These are phyloP conservation scores for Candida chilensis DNA, from an alignment of 805 yeast genomes.

Conservation along the genomic window DNA sequence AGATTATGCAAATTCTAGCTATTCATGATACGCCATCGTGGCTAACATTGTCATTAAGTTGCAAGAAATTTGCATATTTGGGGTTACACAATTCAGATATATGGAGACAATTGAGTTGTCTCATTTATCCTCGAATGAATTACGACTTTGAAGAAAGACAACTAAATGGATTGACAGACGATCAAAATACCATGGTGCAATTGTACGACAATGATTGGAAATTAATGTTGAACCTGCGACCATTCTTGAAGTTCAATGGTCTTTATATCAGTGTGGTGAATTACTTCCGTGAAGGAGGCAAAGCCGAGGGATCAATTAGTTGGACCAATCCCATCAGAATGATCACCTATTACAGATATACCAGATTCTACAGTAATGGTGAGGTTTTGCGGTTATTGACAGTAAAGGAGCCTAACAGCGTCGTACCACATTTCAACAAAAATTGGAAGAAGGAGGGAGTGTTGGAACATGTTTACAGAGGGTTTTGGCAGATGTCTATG, in stretches of 20 bases:
- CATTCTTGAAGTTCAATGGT: conserved; percentile 75
- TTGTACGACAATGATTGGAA: conserved; percentile 36
- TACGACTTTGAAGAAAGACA: conserved; percentile 36
- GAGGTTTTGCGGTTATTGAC: conserved; percentile 61
- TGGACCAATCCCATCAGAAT: conserved; percentile 74
- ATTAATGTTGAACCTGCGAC: conserved; percentile 52
- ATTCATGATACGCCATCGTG: conserved; percentile 49
- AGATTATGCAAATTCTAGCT: conserved; percentile 39
- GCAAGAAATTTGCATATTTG: conserved; percentile 44
- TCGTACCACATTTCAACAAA: conserved; percentile 46
- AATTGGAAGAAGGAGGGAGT: conserved; percentile 15
- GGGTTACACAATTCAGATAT: conserved; percentile 43
- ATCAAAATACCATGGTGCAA: conserved; percentile 23
- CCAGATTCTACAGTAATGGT: conserved; percentile 77
- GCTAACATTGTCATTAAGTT: conserved; percentile 51
- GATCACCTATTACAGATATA: conserved; percentile 82
- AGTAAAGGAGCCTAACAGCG: conserved; percentile 58
- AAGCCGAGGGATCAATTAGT: conserved; percentile 52
- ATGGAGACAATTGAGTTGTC: conserved; percentile 41
- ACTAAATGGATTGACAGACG: conserved; percentile 20
- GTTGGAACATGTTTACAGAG: conserved; percentile 29
- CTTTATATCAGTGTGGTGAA: conserved; percentile 79
- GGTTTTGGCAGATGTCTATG: conserved; percentile 49
- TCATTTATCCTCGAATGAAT: conserved; percentile 43
- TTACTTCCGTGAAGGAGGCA: conserved; percentile 77